Percentiles rank a stretch among this genome's conserved stretches.
Conservation (phyloP, 352 stramenopile genomes). For the Phytophthora chlamydospora region DNA sequence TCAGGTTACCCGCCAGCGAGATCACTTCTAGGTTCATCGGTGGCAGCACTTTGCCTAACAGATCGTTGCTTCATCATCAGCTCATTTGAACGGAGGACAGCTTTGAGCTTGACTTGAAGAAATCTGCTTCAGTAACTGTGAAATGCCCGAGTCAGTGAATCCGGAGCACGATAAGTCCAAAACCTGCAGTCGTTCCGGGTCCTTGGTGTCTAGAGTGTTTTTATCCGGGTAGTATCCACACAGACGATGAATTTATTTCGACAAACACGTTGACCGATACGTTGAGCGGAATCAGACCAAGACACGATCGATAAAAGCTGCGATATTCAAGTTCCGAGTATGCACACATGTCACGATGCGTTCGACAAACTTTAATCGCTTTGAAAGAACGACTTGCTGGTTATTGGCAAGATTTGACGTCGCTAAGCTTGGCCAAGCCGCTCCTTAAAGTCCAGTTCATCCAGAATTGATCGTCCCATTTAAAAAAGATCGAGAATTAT, state of each 20-base stretch:
- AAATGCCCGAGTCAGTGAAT: slow-evolving; percentile 30
- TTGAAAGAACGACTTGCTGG: slow-evolving; percentile 28
- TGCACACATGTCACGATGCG: background rate
- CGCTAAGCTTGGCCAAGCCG: slow-evolving; percentile 32
- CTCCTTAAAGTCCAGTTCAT: slow-evolving; percentile 9
- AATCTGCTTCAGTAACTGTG: slow-evolving; percentile 20
- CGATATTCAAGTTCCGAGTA: slow-evolving; percentile 25
- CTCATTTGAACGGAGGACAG: slow-evolving; percentile 53
- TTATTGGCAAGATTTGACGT: slow-evolving; percentile 60
- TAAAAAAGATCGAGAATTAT: slow-evolving; percentile 55
- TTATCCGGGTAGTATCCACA: slow-evolving; percentile 6
- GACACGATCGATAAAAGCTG: slow-evolving; percentile 38
- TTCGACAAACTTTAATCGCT: background rate
- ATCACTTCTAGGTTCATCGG: slow-evolving; percentile 36
- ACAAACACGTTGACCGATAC: slow-evolving; percentile 53
- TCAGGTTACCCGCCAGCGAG: slow-evolving; percentile 49
- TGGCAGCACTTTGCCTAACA: slow-evolving; percentile 29
- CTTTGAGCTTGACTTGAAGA: slow-evolving; percentile 28
- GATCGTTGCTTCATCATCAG: slow-evolving; percentile 38
- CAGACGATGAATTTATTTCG: background rate
- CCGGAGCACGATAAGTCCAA: slow-evolving; percentile 62
- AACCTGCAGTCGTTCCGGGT: slow-evolving; percentile 15
- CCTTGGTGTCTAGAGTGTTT: slow-evolving; percentile 12
- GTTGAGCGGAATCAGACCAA: slow-evolving; percentile 41
- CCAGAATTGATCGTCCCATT: slow-evolving; percentile 54